Base-by-base conservation (phyloP, 192 early-diverging fungal species). In the Pilaira anomala region DNA sequence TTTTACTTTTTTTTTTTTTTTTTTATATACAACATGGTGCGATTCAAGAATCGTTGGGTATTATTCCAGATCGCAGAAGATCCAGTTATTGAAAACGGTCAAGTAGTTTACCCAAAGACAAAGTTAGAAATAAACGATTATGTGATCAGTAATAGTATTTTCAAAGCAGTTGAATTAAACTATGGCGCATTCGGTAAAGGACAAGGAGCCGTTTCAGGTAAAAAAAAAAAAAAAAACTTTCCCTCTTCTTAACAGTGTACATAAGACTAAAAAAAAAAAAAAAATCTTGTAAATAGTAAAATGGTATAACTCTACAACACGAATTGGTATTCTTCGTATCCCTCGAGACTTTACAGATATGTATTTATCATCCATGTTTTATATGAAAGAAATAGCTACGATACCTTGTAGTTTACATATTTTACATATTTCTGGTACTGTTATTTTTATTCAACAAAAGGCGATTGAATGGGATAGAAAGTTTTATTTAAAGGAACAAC, bases 1-100 rank as follows among this genome's bases (percentile, higher is more conserved):
- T 1, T 29, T 29, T 48, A 29, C 39, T 36, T 22, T 11, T 24
- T 19, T 12, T 13, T 26, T 12, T 46, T n/a, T 48, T 62, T 48
- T 16, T 28, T 22, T 44, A 48, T 26, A n/a, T n/a, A n/a, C n/a
- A n/a, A n/a, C 19, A 67, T 67, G 65, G 67, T 69, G 8, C 67
- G 67, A 26, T 48, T 69, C 29, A 69, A 69, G 52, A 29, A 33
- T 55, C 67, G 67, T 45, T 69, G 67, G 67, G 33, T 69, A 18
- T 22, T 69, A 30, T 69, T 69, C 30, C 41, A 69, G n/a, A 30
- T 69, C 21, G 67, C 29, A 9, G 42, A 69, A 14, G 67, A 56
- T 55, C 60, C 59, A 28, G n/a, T 57, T 7, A 26, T 69, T 9
- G 21, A 63, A 9, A 25, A 44, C 25, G 48, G 29, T 22, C 52